These are phyloP conservation scores for Aspergillus sergii DNA, from an alignment of 2,329 filamentous ascomycete genomes.

Conservation along the genomic window DNA sequence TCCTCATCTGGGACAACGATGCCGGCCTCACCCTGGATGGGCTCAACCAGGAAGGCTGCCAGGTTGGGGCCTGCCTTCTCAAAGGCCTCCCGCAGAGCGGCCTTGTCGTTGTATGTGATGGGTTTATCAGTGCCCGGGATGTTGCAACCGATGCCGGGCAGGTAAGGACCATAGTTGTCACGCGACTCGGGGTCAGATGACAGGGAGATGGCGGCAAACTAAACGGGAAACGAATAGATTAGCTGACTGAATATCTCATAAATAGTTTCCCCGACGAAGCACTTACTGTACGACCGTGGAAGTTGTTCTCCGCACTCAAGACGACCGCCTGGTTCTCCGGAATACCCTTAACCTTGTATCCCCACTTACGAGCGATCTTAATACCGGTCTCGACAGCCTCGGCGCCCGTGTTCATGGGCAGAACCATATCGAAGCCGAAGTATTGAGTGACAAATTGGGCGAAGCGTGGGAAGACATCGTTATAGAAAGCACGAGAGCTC, in stretches of 20 bases:
- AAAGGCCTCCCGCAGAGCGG: conserved; percentile 76
- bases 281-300: conserved; percentile 89
- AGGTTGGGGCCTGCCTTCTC: conserved; percentile 81
- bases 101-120: conserved; percentile 84
- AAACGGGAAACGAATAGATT: neutral
- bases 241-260: neutral
- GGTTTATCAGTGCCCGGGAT: conserved; percentile 74
- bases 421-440: conserved; percentile 96
- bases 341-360: conserved; percentile 93
- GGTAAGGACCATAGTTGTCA: conserved; percentile 94
- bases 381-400: conserved; percentile 95
- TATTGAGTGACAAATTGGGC: conserved; percentile 86
- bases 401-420: conserved; percentile 97
- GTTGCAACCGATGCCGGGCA: conserved; percentile 80
- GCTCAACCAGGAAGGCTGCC: conserved; percentile 91
- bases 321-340: conserved; percentile 80
- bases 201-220: conserved; percentile 94
- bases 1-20: conserved; percentile 91
- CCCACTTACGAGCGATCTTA: conserved; percentile 97
- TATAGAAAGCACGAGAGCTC: conserved; percentile 94
- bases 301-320: conserved; percentile 86
- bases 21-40: conserved; percentile 95
- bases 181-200: conserved; percentile 94
- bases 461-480: conserved; percentile 96
- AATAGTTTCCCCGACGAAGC: neutral